Evolutionary conservation across 768 basidiomycete species (phyloP), one percentile per base, ranked within the genome.

Genomic region (Mycena latifolia): DNA sequence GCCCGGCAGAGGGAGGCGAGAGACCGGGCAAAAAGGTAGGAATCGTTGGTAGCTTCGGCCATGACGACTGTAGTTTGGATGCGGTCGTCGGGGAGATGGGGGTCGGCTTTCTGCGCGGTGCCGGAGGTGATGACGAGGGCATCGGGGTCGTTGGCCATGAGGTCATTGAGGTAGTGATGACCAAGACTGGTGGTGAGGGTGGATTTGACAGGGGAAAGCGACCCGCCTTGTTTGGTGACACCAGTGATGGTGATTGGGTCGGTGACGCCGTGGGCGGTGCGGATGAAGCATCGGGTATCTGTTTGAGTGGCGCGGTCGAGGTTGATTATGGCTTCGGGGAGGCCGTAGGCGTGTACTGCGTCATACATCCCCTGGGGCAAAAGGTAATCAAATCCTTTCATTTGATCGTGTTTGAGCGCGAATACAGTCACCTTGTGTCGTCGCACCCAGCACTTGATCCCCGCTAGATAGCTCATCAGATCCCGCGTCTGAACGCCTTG

Each of bases 41-140:
- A 66, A 35, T 76, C 72, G 57, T 76, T 72, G 4, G 70, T 74
- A 9, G 75, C 74, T 52, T 75, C 71, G n/a, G 72, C 69, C 70
- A 75, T 74, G 15, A 67, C 56, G 18, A 72, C 66, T 3, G 35
- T 27, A 9, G 70, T 45, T 17, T 25, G 48, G 4, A 58, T 22
- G 4, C 29, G 20, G 17, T 73, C 63, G 41, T 71, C 56, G 2
- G 55, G 52, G 2, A 62, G 61, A 37, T 74, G 73, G 1, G 71
- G 73, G 22, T 70, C 65, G 2, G 53, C 62, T 9, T 45, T 45
- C 15, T 12, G n/a, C 8, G 31, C 43, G 2, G 29, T 47, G 3
- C 1, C 47, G 33, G 60, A 43, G 20, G 51, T 60, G 37, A 66
- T 47, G 7, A 59, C 61, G 24, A 61, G 37, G 1, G 39, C 41